A percentile compares a stretch with the other conserved stretches of the same genome.
phyloP scores from a whole-genome alignment of 2,329 filamentous ascomycete genomes.

The Hymenoscyphus infarciens region DNA sequence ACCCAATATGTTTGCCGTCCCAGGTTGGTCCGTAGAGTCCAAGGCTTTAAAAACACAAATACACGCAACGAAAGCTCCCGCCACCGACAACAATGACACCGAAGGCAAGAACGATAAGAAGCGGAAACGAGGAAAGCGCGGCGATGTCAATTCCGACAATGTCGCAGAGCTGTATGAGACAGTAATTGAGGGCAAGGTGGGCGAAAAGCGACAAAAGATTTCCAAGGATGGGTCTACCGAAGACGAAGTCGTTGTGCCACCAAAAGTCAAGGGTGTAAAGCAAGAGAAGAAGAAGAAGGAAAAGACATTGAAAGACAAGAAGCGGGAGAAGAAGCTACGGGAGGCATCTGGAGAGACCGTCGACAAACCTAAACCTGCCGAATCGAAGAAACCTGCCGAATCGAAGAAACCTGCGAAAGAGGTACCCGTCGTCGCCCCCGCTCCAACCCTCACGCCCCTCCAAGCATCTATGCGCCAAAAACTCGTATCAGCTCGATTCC shows the following conservation, averaged over 20 bases:
- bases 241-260: constrained; percentile 6
- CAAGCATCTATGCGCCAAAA: constrained; percentile 95
- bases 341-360: constrained; percentile 14
- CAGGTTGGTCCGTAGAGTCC: constrained; percentile 82
- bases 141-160: constrained; percentile 62
- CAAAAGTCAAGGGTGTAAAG: constrained; percentile 11
- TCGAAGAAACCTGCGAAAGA: constrained; percentile 1
- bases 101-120: constrained; percentile 42
- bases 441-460: constrained; percentile 76
- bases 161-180: constrained; percentile 75
- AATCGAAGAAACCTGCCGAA: constrained; percentile 5
- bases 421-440: constrained; percentile 18
- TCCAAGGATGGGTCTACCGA: constrained; percentile 20
- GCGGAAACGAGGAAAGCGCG: constrained; percentile 51
- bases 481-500: constrained; percentile 90
- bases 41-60: constrained; percentile 67
- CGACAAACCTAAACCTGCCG: constrained; percentile 13
- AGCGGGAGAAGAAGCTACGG: constrained; percentile 34
- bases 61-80: constrained; percentile 16
- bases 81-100: constrained; percentile 33
- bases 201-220: constrained; percentile 32
- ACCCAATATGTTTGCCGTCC: constrained; percentile 78
- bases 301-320: constrained; percentile 38
- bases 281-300: constrained; percentile 29
- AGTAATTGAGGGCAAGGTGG: constrained; percentile 66